Conservation (phyloP, 495 filamentous ascomycete genomes). For the Ramalina intermedia region DNA sequence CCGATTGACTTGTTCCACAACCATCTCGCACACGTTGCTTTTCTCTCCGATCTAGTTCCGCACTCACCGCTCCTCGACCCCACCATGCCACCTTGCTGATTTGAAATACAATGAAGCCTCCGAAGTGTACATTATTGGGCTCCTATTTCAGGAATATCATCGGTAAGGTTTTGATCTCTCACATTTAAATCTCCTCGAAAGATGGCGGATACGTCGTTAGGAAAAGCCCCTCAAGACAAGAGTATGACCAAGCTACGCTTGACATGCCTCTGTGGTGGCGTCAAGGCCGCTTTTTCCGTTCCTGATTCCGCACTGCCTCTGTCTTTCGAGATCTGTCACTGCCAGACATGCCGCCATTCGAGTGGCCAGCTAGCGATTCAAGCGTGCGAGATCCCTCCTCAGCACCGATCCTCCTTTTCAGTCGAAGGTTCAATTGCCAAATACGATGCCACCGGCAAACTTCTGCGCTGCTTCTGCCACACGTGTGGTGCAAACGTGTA, state of each 20-base stretch:
- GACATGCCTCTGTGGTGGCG: conserved; percentile 43
- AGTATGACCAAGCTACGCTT: conserved; percentile 8
- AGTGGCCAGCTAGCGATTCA: conserved; percentile 41
- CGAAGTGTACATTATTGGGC: too few relatives aligned
- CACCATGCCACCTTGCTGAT: too few relatives aligned
- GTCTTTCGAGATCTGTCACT: conserved; percentile 44
- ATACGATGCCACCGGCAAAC: conserved; percentile 33
- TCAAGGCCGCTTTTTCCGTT: conserved; percentile 22
- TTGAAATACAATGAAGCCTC: background rate
- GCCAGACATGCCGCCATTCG: conserved; percentile 42
- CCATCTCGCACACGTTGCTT: too few relatives aligned
- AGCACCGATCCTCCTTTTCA: conserved; percentile 18
- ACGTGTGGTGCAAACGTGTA: conserved; percentile 53
- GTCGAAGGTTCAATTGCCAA: conserved; percentile 21
- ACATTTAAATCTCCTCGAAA: too few relatives aligned
- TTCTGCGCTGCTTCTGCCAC: conserved; percentile 51
- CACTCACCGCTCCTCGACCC: too few relatives aligned
- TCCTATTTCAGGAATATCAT: too few relatives aligned
- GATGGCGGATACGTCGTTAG: too few relatives aligned
- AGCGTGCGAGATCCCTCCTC: conserved; percentile 34
- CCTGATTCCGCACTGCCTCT: conserved; percentile 14
- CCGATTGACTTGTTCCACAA: too few relatives aligned
- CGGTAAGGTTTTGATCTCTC: too few relatives aligned
- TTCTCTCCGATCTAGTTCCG: too few relatives aligned
- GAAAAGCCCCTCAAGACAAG: too few relatives aligned